Conservation (phyloP, 768 basidiomycete genomes). For the Collybia nuda region DNA sequence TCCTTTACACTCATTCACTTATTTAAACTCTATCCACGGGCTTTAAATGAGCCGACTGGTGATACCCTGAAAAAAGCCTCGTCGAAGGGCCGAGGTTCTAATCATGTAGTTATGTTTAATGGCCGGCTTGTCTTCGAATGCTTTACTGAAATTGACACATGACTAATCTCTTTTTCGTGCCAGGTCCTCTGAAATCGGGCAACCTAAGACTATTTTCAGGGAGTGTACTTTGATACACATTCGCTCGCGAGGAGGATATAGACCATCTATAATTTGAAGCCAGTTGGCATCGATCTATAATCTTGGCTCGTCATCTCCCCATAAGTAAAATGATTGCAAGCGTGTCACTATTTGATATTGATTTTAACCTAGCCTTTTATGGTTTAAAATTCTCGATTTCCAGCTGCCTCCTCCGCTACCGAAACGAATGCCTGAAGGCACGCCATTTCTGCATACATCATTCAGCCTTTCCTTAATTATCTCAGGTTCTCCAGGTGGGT, state of each 20-base stretch:
- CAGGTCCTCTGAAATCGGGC: conserved; percentile 9
- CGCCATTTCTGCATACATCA: conserved; percentile 39
- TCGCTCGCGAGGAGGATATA: conserved; percentile 1
- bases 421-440: conserved; percentile 40
- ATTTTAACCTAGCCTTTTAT: conserved; percentile 38
- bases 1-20: no score
- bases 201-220: conserved; percentile 1
- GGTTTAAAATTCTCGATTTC: conserved; percentile 32
- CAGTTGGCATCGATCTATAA: no score
- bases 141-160: no score
- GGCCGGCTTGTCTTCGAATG: conserved; percentile 9
- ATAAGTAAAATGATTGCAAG: conserved; percentile 20
- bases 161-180: no score
- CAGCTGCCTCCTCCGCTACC: conserved; percentile 15
- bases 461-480: conserved; percentile 33
- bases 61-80: no score
- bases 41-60: no score
- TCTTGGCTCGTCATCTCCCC: conserved; percentile 15
- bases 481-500: conserved; percentile 23
- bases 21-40: no score
- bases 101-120: conserved; percentile 15
- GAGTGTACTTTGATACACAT: not conserved
- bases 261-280: not conserved
- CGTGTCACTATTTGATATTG: conserved; percentile 22
- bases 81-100: conserved; percentile 12